A percentile compares a stretch with the other conserved stretches of the same genome.
phyloP scores from a whole-genome alignment of 306 rosid genomes.

The Lathyrus oleraceus region DNA sequence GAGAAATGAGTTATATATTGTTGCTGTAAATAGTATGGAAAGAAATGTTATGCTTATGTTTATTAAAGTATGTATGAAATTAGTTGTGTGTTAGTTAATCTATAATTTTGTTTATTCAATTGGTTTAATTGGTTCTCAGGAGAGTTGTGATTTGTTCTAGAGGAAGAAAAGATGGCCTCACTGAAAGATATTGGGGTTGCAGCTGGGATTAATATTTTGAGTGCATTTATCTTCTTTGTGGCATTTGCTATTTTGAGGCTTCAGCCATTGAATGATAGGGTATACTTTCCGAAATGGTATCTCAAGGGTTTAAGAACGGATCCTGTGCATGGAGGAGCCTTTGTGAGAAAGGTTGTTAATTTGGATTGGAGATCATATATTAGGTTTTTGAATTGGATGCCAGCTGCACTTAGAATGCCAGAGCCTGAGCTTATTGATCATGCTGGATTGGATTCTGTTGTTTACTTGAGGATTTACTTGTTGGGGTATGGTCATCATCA shows the following conservation, averaged over 20 bases:
- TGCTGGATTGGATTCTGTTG: slow-evolving; percentile 95
- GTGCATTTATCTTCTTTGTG: slow-evolving; percentile 75
- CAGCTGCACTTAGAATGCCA: slow-evolving; percentile 90
- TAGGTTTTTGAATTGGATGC: slow-evolving; percentile 88
- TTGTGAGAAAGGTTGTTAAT: slow-evolving; percentile 76
- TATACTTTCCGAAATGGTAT: slow-evolving; percentile 97
- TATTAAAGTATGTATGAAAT: slow-evolving; percentile 5
- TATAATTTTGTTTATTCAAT: neutral
- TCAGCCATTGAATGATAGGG: slow-evolving; percentile 93
- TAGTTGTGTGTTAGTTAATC: neutral
- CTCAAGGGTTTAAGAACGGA: slow-evolving; percentile 75
- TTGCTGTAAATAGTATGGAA: slow-evolving; percentile 1
- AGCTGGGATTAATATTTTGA: slow-evolving; percentile 72
- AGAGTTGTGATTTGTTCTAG: slow-evolving; percentile 4
- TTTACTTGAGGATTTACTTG: slow-evolving; percentile 91
- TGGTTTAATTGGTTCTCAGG: slow-evolving; percentile 45
- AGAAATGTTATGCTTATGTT: neutral
- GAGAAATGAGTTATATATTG: neutral
- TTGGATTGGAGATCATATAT: slow-evolving; percentile 78
- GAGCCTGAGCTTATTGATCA: slow-evolving; percentile 96
- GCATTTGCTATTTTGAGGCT: slow-evolving; percentile 88
- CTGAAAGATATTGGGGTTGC: slow-evolving; percentile 71
- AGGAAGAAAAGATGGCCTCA: slow-evolving; percentile 61
- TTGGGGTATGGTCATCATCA: slow-evolving; percentile 58
- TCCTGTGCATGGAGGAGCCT: slow-evolving; percentile 70